Conservation (phyloP, 148 eudicot species). For the Camellia lanceoleosa region DNA sequence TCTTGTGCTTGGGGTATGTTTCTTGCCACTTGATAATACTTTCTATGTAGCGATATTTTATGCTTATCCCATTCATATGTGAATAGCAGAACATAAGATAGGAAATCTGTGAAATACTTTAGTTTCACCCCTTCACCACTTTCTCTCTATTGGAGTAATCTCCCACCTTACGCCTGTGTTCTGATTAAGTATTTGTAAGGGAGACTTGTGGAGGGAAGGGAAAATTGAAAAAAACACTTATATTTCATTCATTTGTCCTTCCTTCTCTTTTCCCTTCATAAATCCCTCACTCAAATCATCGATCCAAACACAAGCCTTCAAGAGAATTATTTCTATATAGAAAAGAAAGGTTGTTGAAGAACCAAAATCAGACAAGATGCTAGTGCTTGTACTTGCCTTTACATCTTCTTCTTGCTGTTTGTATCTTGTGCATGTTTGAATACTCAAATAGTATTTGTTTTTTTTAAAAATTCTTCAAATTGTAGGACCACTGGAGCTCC, state of each 20-base stretch:
- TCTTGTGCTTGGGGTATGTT: conserved; percentile 64
- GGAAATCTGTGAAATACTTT: background rate
- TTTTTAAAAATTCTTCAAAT: background rate
- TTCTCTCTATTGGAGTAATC: background rate
- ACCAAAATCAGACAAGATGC: background rate
- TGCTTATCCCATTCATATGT: background rate
- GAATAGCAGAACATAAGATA: background rate
- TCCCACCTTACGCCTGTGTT: background rate
- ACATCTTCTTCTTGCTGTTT: background rate
- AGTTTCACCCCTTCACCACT: too few species aligned
- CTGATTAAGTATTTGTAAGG: too few species aligned
- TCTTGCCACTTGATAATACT: background rate
- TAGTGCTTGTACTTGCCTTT: too few species aligned
- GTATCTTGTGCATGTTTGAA: background rate
- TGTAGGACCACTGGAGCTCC: conserved; percentile 78
- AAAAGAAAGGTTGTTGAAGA: background rate
- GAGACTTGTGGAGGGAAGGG: too few species aligned
- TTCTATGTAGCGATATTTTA: background rate
- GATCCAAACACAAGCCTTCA: background rate
- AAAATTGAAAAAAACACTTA: too few species aligned
- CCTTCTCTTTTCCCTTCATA: background rate
- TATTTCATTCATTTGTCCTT: background rate
- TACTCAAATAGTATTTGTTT: background rate
- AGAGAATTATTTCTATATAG: background rate
- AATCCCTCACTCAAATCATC: background rate